A percentile compares a stretch with the other conserved stretches of the same genome.
Conservation (phyloP, 2,329 filamentous ascomycete genomes). For the Fusarium domesticum region DNA sequence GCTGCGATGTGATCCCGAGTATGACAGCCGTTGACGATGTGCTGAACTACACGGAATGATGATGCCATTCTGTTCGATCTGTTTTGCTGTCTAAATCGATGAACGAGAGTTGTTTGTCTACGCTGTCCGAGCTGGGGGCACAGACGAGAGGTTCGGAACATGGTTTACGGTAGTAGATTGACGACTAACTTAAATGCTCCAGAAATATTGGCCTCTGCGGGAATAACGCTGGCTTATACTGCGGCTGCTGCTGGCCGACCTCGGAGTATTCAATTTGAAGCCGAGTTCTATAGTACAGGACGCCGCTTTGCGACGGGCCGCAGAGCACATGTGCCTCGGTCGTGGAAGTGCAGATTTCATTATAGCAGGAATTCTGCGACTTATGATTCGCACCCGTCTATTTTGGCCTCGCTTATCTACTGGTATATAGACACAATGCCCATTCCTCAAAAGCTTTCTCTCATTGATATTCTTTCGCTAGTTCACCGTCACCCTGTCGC, state of each 20-base stretch:
- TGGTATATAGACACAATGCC: too few species aligned
- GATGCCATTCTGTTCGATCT: background rate
- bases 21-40: background rate
- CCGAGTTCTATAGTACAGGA: background rate
- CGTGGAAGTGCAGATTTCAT: too few species aligned
- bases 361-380: too few species aligned
- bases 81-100: background rate
- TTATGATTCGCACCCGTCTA: too few species aligned
- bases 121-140: background rate
- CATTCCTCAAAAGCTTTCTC: background rate
- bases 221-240: background rate
- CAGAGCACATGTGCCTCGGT: too few species aligned
- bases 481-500: background rate
- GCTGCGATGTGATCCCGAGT: conserved; percentile 1
- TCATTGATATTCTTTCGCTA: background rate
- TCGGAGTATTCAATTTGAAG: background rate
- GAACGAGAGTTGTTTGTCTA: background rate
- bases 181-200: too few species aligned
- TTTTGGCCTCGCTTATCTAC: too few species aligned
- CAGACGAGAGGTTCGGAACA: background rate
- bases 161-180: too few species aligned
- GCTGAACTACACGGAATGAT: background rate
- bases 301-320: too few species aligned
- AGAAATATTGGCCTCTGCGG: background rate
- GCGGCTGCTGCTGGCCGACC: background rate